Percentiles rank a stretch among this genome's conserved stretches.
phyloP scores from a whole-genome alignment of 2,329 filamentous ascomycete species.

The Aspergillus flavus region DNA sequence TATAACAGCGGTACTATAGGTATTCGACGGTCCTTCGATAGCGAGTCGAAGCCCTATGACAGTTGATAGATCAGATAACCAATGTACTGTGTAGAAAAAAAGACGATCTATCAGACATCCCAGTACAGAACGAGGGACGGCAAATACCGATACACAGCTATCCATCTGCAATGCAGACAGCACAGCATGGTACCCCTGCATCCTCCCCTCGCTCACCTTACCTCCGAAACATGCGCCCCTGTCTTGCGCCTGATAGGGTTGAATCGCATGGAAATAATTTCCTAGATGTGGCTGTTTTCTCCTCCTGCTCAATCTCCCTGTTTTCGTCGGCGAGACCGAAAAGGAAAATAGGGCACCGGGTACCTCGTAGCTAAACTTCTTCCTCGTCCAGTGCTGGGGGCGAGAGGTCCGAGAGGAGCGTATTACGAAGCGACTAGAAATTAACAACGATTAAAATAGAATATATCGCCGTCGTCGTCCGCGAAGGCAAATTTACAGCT shows the following conservation, averaged over 20 bases:
- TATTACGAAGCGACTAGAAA: constrained; percentile 10
- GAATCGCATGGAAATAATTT: background rate
- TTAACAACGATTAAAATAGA: constrained; percentile 8
- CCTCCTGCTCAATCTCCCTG: background rate
- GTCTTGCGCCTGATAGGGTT: background rate
- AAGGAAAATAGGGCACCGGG: background rate
- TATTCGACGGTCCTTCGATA: background rate
- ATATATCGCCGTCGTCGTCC: background rate
- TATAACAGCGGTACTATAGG: background rate
- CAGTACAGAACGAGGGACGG: background rate
- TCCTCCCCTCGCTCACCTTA: background rate
- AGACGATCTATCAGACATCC: background rate
- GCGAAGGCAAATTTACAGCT: background rate
- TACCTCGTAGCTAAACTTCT: background rate
- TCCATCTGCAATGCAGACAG: constrained; percentile 1
- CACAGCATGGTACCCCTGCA: constrained; percentile 5
- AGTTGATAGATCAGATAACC: constrained; percentile 2
- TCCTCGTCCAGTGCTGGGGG: constrained; percentile 1
- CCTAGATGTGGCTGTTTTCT: background rate
- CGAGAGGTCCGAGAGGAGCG: background rate
- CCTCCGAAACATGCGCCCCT: constrained; percentile 1
- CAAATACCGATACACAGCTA: background rate
- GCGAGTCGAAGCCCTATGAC: background rate
- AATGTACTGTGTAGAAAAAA: background rate
- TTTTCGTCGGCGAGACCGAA: background rate